These are phyloP conservation scores for Ustilago esculenta DNA, from an alignment of 1,284 basidiomycete genomes.

Conservation along the genomic window DNA sequence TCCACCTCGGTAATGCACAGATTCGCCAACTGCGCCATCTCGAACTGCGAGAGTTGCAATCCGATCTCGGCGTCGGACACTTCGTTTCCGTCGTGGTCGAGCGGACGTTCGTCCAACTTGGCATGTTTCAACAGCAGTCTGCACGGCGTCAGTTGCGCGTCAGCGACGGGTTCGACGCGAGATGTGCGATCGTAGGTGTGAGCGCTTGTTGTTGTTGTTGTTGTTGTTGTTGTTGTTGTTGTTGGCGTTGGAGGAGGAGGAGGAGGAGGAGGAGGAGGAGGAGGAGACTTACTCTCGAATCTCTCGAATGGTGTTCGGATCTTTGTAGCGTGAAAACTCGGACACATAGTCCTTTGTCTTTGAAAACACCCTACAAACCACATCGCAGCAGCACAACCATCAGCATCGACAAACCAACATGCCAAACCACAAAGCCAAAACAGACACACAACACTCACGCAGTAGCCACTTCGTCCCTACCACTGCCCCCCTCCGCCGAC, in stretches of 20 bases:
- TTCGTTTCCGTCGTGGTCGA: conserved; percentile 46
- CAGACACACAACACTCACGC: conserved; percentile 60
- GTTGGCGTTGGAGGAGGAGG: not conserved
- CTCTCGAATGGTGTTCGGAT: conserved; percentile 83
- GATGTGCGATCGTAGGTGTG: too few species aligned
- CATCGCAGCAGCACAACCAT: too few species aligned
- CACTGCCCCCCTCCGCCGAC: conserved; percentile 69
- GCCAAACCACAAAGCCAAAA: not conserved
- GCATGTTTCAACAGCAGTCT: conserved; percentile 50
- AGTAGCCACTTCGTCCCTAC: conserved; percentile 82
- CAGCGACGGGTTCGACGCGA: too few species aligned
- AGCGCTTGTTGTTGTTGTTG: too few species aligned
- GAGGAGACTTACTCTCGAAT: conserved; percentile 79
- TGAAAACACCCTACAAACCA: conserved; percentile 78
- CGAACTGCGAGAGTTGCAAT: conserved; percentile 82
- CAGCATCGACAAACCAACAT: too few species aligned
- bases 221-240: too few species aligned
- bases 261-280: not conserved
- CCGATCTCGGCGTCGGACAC: conserved; percentile 70
- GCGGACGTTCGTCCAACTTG: conserved; percentile 33
- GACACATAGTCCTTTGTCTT: conserved; percentile 91
- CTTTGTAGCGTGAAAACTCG: conserved; percentile 87
- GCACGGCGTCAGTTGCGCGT: too few species aligned
- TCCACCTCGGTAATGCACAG: conserved; percentile 86
- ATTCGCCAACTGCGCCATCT: conserved; percentile 91